Conservation (phyloP, 2,329 filamentous ascomycete genomes). For the Cladosporium sp. region DNA sequence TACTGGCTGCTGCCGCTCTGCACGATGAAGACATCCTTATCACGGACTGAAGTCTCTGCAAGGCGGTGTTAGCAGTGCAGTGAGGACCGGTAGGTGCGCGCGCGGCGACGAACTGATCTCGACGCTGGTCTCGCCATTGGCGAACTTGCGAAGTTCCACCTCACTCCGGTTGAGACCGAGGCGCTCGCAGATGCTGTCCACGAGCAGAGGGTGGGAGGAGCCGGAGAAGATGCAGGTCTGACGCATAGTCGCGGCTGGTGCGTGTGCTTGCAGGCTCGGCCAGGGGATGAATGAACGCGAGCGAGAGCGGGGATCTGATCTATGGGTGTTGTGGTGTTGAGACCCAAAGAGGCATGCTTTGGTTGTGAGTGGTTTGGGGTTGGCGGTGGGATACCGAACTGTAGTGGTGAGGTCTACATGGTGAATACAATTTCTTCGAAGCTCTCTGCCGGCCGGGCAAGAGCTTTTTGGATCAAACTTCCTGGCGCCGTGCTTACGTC, state of each 20-base stretch:
- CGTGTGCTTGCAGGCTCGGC: not conserved
- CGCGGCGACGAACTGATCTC: slow-evolving; percentile 50
- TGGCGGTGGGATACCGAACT: slow-evolving; percentile 5
- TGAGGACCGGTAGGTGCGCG: not conserved
- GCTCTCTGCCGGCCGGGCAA: not conserved
- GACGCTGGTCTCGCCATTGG: slow-evolving; percentile 66
- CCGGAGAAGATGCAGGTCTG: slow-evolving; percentile 65
- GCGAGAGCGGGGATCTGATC: no score
- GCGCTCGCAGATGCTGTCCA: slow-evolving; percentile 62
- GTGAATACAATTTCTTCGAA: not conserved
- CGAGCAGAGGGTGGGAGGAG: slow-evolving; percentile 59
- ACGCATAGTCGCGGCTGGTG: slow-evolving; percentile 46
- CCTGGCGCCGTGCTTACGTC: not conserved
- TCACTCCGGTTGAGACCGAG: slow-evolving; percentile 56
- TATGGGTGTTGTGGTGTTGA: slow-evolving; percentile 11
- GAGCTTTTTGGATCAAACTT: not conserved
- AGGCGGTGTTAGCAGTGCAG: slow-evolving; percentile 19
- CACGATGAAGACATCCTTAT: slow-evolving; percentile 98
- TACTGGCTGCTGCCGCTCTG: slow-evolving; percentile 86
- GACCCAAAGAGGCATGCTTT: slow-evolving; percentile 22
- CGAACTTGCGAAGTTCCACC: slow-evolving; percentile 61
- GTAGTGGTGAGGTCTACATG: slow-evolving; percentile 15
- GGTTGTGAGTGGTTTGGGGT: slow-evolving; percentile 5
- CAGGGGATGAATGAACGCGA: no score
- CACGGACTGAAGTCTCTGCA: slow-evolving; percentile 66